Percentiles rank a stretch among this genome's conserved stretches.
Evolutionary conservation across 805 yeast species (phyloP).

Genomic region (Nakazawaea pomicola): DNA sequence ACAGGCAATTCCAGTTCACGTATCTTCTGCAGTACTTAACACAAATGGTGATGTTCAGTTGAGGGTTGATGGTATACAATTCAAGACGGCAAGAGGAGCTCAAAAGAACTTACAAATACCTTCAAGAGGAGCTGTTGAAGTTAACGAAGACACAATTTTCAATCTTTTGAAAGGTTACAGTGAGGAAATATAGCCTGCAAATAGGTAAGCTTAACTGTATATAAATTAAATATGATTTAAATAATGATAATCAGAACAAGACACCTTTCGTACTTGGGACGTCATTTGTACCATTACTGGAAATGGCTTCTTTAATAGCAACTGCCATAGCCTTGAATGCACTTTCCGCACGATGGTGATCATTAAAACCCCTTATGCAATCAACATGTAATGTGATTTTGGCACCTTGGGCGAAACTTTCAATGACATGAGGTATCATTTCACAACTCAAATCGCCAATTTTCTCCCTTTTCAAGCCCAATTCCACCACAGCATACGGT

Average conservation of each 20-base stretch:
- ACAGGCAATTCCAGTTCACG: conserved; percentile 11
- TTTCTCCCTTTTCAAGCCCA: conserved; percentile 88
- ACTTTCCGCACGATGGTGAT: conserved; percentile 93
- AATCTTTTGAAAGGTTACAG: conserved; percentile 7
- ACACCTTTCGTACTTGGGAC: conserved; percentile 98
- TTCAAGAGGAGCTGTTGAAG: conserved; percentile 1
- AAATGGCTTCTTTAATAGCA: conserved; percentile 81
- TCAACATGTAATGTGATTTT: conserved; percentile 91
- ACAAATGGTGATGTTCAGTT: conserved; percentile 10
- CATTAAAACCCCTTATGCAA: conserved; percentile 88
- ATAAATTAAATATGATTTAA: no score
- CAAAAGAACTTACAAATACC: conserved; percentile 3
- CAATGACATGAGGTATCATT: conserved; percentile 97
- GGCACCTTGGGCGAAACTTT: conserved; percentile 91
- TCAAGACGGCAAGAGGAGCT: conserved; percentile 3
- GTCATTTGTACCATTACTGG: conserved; percentile 81
- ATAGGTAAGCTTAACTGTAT: no score
- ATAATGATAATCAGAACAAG: conserved; percentile 41
- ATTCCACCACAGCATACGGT: conserved; percentile 85
- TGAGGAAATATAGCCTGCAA: conserved; percentile 2
- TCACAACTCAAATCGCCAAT: conserved; percentile 90
- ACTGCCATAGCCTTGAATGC: conserved; percentile 96
- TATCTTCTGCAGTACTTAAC: conserved; percentile 4
- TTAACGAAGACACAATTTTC: conserved; percentile 10
- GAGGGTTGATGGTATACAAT: conserved; percentile 10